Base-by-base conservation (phyloP, 2,329 filamentous ascomycete species). In the Cytospora piceicola region DNA sequence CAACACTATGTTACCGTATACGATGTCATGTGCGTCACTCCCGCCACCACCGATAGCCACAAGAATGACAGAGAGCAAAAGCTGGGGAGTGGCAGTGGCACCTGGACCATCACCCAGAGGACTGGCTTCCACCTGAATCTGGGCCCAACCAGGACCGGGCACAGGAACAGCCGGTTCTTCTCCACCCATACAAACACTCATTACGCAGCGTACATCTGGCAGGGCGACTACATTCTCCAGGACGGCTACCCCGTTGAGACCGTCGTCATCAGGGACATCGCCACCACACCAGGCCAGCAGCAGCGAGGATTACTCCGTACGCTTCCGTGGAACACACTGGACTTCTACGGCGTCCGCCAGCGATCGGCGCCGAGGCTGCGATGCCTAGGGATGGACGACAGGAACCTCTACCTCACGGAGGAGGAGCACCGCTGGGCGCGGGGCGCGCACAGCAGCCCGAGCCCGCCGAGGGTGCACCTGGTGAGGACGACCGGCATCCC, bases 181-280 rank as follows among this genome's bases (percentile, higher is more conserved):
- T 88, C 85, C 12, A 76, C 83, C 1, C 87, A 90, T 72, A 88
- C 79, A 57, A 72, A 78, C 17, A 85, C 79, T 0, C 86, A 89
- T 72, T 89, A 89, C 74, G 85, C 80, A 49, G 77, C 88, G 17
- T 89, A 89, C 73, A 78, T 84, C 32, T 89, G 86, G 86, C 85
- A 88, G 70, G 82, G 84, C 2, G 84, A 83, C 68, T 81, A 82
- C 55, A 83, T 82, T 54, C 77, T 83, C 46, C 85, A 83, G 77
- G 52, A 86, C 60, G 83, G 85, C 70, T 80, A 82, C 15, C 85
- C 85, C 0, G 80, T 85, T 20, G 87, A 89, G 72, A 80, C 82
- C 39, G 75, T 89, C 32, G 81, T 80, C 20, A 76, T 89, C 12
- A 89, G 86, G 86, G 82, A 89, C 63, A 85, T 89, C 49, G 75